Base-by-base conservation (phyloP, 805 yeast genomes). In the Danielia oregonensis region DNA sequence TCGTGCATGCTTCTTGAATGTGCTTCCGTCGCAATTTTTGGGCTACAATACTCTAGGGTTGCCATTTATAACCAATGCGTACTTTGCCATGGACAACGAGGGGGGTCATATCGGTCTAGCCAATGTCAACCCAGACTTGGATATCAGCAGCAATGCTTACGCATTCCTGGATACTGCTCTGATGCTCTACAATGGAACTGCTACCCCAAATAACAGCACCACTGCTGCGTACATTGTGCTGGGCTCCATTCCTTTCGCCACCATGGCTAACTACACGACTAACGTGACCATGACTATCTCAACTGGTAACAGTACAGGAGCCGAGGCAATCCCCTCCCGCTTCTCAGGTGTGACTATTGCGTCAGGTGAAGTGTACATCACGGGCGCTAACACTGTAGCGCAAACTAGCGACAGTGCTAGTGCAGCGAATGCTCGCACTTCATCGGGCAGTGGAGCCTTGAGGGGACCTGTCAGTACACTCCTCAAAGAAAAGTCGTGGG, bases 11-110 rank as follows among this genome's bases (percentile, higher is more conserved):
- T 61, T 52, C 30, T 55, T 83, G 26, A 63, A 65, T 12, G 50
- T 82, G 25, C 55, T 67, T 16, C 82, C 86, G 1, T 66, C 69
- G 30, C 50, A 62, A 3, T 39, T 46, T 8, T 42, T 63, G 4
- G 85, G 86, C 1, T 76, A 61, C 49, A 66, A 73, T 7, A 48
- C 74, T 2, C 53, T 84, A 26, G 93, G 91, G 3, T 59, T 75
- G 5, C 68, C 83, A 4, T 76, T 82, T 45, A 42, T 83, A 30
- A 63, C 63, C 33, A 61, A 68, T 30, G 57, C 71, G 6, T 82
- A 75, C 49, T 39, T 82, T 24, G 89, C 81, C 0, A 79, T 80
- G 24, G 87, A 83, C 54, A 67, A 76, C 42, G 86, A 71, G 11
- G 75, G 74, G 13, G 54, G 63, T 17, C 59, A 61, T 15, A 51